Percentiles rank a stretch among this genome's conserved stretches.
Conservation (phyloP, 179 eudicot genomes). For the Sideroxylon spinosum region DNA sequence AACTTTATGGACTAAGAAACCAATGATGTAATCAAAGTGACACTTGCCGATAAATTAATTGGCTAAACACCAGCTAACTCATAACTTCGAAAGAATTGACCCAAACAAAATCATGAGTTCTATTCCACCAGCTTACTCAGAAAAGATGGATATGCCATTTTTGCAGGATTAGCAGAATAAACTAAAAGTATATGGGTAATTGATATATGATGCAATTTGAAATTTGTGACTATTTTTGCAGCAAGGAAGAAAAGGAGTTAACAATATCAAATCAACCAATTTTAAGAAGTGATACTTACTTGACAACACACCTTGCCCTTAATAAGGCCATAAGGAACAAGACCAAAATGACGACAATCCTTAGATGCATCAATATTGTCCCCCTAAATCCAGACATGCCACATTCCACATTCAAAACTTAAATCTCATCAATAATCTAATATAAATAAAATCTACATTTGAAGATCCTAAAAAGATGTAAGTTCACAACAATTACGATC, state of each 20-base stretch:
- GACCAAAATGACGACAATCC: slow-evolving; percentile 72
- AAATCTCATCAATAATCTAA: slow-evolving; percentile 4
- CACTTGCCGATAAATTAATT: too few relatives aligned
- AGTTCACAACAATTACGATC: neutral
- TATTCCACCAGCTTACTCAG: too few relatives aligned
- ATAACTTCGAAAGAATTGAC: too few relatives aligned
- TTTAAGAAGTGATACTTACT: slow-evolving; percentile 34
- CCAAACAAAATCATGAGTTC: too few relatives aligned
- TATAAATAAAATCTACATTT: neutral
- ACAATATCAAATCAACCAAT: slow-evolving; percentile 6
- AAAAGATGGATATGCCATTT: too few relatives aligned
- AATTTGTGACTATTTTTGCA: neutral
- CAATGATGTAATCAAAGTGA: too few relatives aligned
- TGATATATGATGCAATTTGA: neutral
- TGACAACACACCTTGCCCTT: slow-evolving; percentile 64
- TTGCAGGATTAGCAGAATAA: too few relatives aligned
- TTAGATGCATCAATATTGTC: slow-evolving; percentile 67
- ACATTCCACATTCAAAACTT: neutral
- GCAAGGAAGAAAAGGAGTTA: neutral
- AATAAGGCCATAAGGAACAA: too few relatives aligned
- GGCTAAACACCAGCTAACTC: too few relatives aligned
- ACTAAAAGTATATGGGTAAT: neutral
- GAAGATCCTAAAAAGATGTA: neutral
- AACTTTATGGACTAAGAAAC: too few relatives aligned
- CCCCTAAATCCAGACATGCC: slow-evolving; percentile 85